Evolutionary conservation across 306 rosid genomes (phyloP).

Genomic region (Vigna radiata): DNA sequence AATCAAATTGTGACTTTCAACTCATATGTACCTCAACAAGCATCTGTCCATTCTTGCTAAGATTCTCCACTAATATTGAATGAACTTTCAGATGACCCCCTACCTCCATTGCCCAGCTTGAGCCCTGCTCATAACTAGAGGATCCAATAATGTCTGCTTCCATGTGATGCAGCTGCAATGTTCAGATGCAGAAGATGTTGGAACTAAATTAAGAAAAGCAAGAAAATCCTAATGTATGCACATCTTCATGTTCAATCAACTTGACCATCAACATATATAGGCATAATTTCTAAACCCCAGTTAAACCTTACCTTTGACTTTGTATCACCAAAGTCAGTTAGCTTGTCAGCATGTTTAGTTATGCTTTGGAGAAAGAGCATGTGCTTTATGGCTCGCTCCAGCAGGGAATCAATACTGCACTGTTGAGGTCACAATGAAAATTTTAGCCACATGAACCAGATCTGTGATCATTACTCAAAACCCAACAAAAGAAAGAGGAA

Average conservation of each 20-base stretch:
- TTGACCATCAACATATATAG: background rate
- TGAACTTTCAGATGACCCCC: constrained; percentile 94
- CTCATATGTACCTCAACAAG: constrained; percentile 78
- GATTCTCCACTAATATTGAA: constrained; percentile 90
- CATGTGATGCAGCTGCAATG: constrained; percentile 63
- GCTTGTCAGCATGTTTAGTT: constrained; percentile 93
- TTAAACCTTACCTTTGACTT: constrained; percentile 61
- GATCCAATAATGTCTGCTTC: constrained; percentile 68
- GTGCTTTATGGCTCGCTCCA: constrained; percentile 95
- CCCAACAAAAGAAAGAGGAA: background rate
- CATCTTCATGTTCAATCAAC: constrained; percentile 3
- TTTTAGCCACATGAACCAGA: constrained; percentile 48
- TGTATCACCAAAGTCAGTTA: constrained; percentile 62
- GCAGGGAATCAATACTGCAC: constrained; percentile 97
- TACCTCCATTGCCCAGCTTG: constrained; percentile 98
- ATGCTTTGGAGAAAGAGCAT: constrained; percentile 92
- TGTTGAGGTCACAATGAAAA: constrained; percentile 53
- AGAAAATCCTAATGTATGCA: background rate
- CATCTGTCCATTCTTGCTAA: constrained; percentile 90
- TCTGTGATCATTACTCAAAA: constrained; percentile 33
- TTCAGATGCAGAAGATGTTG: constrained; percentile 3
- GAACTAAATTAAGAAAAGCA: constrained; percentile 30
- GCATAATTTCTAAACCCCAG: background rate
- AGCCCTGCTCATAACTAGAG: constrained; percentile 73
- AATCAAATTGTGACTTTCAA: constrained; percentile 20